Conservation (phyloP, 2,329 filamentous ascomycete genomes). For the Davidsoniella neocaledoniae region DNA sequence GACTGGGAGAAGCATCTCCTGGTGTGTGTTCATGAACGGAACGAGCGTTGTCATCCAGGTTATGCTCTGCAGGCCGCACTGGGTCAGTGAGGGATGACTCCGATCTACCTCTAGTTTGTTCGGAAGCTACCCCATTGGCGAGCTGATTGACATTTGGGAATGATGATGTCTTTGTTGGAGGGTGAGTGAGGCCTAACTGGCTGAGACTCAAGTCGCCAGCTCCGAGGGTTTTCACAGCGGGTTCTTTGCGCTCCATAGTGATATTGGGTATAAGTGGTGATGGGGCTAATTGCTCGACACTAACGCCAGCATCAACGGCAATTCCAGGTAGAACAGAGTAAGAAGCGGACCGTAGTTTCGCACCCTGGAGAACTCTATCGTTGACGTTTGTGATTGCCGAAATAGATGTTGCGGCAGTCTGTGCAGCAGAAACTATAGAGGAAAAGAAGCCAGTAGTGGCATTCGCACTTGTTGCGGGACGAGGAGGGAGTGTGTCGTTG, state of each 20-base stretch:
- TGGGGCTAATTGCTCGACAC: constrained; percentile 5
- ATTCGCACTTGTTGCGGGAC: constrained; percentile 6
- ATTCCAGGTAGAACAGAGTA: constrained; percentile 14
- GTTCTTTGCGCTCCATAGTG: constrained; percentile 42
- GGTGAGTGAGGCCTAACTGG: constrained; percentile 62
- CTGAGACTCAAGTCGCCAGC: constrained; percentile 77
- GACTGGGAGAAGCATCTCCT: constrained; percentile 7
- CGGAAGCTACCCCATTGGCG: background rate
- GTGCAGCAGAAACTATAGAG: constrained; percentile 78
- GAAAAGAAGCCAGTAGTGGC: constrained; percentile 69
- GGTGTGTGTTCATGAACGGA: background rate
- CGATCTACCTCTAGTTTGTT: constrained; percentile 28
- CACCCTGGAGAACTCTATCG: constrained; percentile 2
- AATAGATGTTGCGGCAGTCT: constrained; percentile 57
- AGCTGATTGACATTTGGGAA: background rate
- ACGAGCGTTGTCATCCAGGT: constrained; percentile 22
- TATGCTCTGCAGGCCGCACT: constrained; percentile 16
- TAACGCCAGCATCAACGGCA: background rate
- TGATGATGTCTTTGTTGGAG: constrained; percentile 13
- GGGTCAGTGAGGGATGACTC: constrained; percentile 41
- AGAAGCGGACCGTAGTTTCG: constrained; percentile 20
- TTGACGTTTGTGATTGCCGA: constrained; percentile 13
- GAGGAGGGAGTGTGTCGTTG: background rate
- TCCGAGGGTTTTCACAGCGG: constrained; percentile 76
- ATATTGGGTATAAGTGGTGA: background rate